Percentiles rank a stretch among this genome's conserved stretches.
phyloP scores from a whole-genome alignment of 306 rosid genomes.

The Sindora glabra region DNA sequence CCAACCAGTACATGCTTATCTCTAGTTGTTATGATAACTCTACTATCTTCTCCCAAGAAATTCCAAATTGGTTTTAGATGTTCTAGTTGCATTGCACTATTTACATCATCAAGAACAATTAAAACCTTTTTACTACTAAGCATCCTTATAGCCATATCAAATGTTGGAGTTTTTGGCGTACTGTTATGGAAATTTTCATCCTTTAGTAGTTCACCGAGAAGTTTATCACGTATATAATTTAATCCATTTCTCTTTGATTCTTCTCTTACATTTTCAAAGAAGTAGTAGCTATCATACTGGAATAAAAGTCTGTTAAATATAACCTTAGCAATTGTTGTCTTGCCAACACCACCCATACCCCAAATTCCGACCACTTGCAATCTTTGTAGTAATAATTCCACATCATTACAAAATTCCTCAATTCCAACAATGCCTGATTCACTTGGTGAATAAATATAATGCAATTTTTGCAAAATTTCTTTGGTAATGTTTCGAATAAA shows the following conservation, averaged over 20 bases:
- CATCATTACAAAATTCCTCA: background rate
- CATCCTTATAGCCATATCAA: background rate
- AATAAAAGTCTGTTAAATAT: constrained; percentile 3
- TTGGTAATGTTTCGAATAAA: background rate
- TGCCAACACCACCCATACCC: constrained; percentile 31
- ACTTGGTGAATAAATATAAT: background rate
- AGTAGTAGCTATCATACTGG: constrained; percentile 4
- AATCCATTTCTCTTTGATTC: background rate
- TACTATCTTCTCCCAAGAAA: background rate
- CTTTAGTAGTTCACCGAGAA: background rate
- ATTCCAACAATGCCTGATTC: background rate
- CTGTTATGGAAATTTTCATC: background rate
- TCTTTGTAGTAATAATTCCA: background rate
- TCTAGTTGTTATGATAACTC: constrained; percentile 11
- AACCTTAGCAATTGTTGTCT: constrained; percentile 12
- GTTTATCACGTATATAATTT: background rate
- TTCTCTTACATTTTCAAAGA: constrained; percentile 1
- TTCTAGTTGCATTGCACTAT: background rate
- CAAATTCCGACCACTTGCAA: constrained; percentile 18
- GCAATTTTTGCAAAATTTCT: background rate
- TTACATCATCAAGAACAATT: constrained; percentile 15
- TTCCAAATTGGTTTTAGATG: background rate
- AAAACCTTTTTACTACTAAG: background rate
- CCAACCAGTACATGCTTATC: background rate
- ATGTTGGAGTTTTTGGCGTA: background rate